phyloP scores from a whole-genome alignment of 306 rosid species.

The Sechiopsis laciniata region DNA sequence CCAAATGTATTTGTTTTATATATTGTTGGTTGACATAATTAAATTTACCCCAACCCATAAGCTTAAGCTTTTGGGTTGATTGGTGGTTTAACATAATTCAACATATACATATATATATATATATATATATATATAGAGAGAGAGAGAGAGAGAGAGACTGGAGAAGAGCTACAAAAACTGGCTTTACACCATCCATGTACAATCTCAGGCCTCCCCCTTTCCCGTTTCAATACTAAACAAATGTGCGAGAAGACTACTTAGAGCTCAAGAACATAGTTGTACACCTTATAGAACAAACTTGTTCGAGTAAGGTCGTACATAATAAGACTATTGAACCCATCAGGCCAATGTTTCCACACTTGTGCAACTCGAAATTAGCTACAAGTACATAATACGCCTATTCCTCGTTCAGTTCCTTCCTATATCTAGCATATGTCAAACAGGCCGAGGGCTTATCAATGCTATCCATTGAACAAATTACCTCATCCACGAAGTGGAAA shows the following conservation, averaged over 20 bases:
- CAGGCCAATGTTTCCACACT: slow-evolving; percentile 6
- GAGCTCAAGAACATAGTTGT: too few species aligned
- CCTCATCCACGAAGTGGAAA: not conserved
- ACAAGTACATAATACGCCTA: not conserved
- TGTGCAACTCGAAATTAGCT: not conserved
- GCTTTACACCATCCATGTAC: not conserved
- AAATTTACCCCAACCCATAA: too few species aligned
- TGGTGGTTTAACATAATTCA: too few species aligned
- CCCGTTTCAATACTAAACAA: not conserved
- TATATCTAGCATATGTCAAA: not conserved
- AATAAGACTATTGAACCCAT: not conserved
- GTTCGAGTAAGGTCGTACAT: too few species aligned
- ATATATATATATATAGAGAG: too few species aligned
- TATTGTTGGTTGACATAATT: too few species aligned
- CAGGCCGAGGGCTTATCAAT: not conserved
- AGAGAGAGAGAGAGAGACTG: too few species aligned
- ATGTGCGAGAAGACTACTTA: not conserved
- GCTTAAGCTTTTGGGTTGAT: too few species aligned
- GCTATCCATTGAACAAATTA: not conserved
- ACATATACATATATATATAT: too few species aligned
- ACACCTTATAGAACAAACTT: too few species aligned
- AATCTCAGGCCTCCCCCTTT: not conserved
- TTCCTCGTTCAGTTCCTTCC: slow-evolving; percentile 6
- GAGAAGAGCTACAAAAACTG: slow-evolving; percentile 3
- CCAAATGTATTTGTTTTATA: not conserved